These are phyloP conservation scores for Sisymbrium irio DNA, from an alignment of 345 rosid genomes.

Conservation along the genomic window DNA sequence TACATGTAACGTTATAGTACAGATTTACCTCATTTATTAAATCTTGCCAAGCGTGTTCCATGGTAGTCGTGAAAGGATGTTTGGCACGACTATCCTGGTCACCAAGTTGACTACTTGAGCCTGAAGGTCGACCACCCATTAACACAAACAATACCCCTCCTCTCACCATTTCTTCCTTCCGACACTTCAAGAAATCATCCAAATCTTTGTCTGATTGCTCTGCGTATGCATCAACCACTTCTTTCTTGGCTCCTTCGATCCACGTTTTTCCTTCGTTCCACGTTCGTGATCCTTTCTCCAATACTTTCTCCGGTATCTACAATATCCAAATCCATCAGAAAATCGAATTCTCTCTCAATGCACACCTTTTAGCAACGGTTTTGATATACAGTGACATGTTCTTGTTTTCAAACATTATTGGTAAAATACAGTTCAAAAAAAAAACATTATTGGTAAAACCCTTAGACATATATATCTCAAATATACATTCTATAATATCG, in stretches of 20 bases:
- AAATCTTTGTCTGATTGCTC: constrained; percentile 54
- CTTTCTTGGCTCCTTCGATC: constrained; percentile 55
- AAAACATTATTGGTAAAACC: background rate
- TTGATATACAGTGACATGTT: background rate
- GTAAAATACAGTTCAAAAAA: no score
- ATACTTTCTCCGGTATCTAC: constrained; percentile 51
- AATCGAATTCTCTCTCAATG: background rate
- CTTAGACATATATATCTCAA: background rate
- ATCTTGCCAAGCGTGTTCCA: constrained; percentile 72
- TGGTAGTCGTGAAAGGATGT: constrained; percentile 57
- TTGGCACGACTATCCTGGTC: constrained; percentile 50
- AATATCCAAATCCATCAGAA: background rate
- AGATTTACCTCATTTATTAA: constrained; percentile 49
- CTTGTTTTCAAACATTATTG: background rate
- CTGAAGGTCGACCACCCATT: constrained; percentile 54
- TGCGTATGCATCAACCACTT: constrained; percentile 51
- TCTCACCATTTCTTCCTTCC: constrained; percentile 53
- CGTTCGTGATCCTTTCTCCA: constrained; percentile 41
- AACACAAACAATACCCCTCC: constrained; percentile 58
- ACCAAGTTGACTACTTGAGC: constrained; percentile 43
- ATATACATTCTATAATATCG: background rate
- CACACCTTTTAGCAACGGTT: background rate
- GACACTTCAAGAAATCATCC: constrained; percentile 47
- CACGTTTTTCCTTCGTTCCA: constrained; percentile 62
- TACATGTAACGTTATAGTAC: background rate